Base-by-base conservation (phyloP, 176 grass and related monocot species). In the Oryza glumipatula region DNA sequence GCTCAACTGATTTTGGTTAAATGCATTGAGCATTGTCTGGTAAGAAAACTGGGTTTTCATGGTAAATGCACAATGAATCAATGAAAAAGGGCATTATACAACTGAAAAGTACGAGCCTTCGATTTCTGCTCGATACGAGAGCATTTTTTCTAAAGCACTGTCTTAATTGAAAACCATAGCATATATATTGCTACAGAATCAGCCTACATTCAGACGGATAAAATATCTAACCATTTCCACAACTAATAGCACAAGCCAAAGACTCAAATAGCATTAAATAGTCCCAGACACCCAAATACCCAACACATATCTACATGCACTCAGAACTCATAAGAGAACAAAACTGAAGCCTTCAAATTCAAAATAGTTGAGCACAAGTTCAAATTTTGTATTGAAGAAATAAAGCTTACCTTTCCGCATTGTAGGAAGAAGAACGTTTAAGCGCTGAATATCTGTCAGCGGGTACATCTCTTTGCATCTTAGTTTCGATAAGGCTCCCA, bases 401-500 rank as follows among this genome's bases (percentile, higher is more conserved):
- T 7, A 9, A 79, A 74, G 21, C 19, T 83, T 84, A 99, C 96
- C 96, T 99, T 68, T 99, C 93, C 0, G 88, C 93, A 67, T 94
- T 94, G 66, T 92, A 96, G 22, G 96, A 99, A 82, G 93, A 96
- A 72, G 96, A 98, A 76, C 93, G 84, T 72, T 94, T 98, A 47
- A 98, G 93, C 6, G 35, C 77, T 19, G 96, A 88, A 65, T 80
- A 80, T 28, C 67, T 87, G 79, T 95, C 89, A 63, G 68, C 60
- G 3, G 91, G 76, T 82, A 81, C 80, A 0, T 95, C 91, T 76
- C 83, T 90, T 60, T 87, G 81, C 76, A 69, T 89, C 74, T 96
- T 96, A 6, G 91, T 92, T 70, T 99, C 96, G 11, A 99, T 85
- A 71, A 99, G 77, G 86, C 94, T 94, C 36, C 94, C 94, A 63